A percentile compares a stretch with the other conserved stretches of the same genome.
Evolutionary conservation across 768 basidiomycete genomes (phyloP).

Genomic region (Termitomyces bulborhizus): DNA sequence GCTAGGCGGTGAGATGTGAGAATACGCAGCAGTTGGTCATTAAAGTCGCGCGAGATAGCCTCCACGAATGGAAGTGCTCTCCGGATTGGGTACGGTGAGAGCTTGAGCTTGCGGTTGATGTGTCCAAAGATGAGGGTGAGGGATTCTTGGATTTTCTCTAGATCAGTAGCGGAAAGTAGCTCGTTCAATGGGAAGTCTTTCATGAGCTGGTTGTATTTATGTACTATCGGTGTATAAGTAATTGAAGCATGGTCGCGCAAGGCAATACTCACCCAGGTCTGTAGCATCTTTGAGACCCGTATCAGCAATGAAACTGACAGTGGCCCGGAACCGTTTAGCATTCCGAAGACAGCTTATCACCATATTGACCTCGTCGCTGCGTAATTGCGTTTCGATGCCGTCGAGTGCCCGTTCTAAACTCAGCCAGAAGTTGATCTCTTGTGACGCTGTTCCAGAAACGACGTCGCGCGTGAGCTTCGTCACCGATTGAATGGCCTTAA

Average conservation of each 20-base stretch:
- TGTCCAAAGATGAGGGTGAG: conserved; percentile 85
- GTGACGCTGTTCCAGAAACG: conserved; percentile 89
- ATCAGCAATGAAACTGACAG: conserved; percentile 96
- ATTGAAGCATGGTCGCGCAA: not conserved
- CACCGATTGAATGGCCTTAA: conserved; percentile 94
- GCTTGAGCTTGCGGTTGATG: conserved; percentile 90
- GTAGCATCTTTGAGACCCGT: conserved; percentile 94
- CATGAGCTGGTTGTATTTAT: conserved; percentile 98
- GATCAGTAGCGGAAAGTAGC: conserved; percentile 91
- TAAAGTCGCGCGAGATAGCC: conserved; percentile 97
- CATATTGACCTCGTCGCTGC: conserved; percentile 88
- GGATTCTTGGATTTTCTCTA: conserved; percentile 91
- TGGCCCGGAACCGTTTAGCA: conserved; percentile 95
- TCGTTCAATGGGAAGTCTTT: conserved; percentile 98
- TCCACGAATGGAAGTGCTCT: conserved; percentile 95
- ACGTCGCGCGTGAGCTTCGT: conserved; percentile 96
- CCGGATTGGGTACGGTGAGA: conserved; percentile 95
- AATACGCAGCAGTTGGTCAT: conserved; percentile 88
- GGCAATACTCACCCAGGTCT: conserved; percentile 58
- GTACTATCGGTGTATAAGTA: conserved; percentile 44
- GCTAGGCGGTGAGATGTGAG: conserved; percentile 87
- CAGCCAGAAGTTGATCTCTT: conserved; percentile 99
- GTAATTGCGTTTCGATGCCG: conserved; percentile 85
- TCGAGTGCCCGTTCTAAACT: conserved; percentile 91
- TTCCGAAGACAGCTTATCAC: conserved; percentile 92